These are phyloP conservation scores for Fusarium continuum DNA, from an alignment of 2,329 filamentous ascomycete genomes.

Conservation along the genomic window DNA sequence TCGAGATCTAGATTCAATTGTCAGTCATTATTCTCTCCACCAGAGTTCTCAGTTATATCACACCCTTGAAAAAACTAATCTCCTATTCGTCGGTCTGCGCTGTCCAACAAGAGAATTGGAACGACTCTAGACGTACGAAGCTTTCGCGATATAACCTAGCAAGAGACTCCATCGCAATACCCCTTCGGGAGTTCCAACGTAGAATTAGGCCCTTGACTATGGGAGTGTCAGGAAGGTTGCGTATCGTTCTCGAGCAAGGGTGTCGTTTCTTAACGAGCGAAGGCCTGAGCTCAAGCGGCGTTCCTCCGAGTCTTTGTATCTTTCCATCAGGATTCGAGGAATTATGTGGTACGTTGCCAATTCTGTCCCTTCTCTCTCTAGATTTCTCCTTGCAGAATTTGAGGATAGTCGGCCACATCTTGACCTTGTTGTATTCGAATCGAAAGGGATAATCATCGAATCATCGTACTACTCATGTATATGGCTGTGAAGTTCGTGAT, in stretches of 20 bases:
- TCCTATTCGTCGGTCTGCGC: neutral
- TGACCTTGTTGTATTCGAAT: slow-evolving; percentile 12
- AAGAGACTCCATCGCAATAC: slow-evolving; percentile 8
- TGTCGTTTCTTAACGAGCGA: neutral
- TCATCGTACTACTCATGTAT: slow-evolving; percentile 3
- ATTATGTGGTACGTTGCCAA: no score
- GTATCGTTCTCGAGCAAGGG: neutral
- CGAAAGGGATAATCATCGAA: slow-evolving; percentile 18
- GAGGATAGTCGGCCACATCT: neutral
- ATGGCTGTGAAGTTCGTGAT: neutral
- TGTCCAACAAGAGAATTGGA: slow-evolving; percentile 9
- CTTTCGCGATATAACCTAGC: slow-evolving; percentile 21
- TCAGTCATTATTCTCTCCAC: neutral
- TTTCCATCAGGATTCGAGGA: neutral
- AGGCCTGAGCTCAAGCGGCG: slow-evolving; percentile 13
- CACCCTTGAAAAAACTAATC: neutral
- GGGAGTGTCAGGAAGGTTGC: slow-evolving; percentile 4
- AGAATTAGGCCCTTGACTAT: slow-evolving; percentile 23
- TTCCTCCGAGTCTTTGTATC: slow-evolving; percentile 5
- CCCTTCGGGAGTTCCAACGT: slow-evolving; percentile 4
- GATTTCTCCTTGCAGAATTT: neutral
- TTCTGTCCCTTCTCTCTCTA: no score
- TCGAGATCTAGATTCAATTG: slow-evolving; percentile 3
- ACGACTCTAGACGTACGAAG: slow-evolving; percentile 11
- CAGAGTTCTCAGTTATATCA: neutral